Conservation (phyloP, 805 yeast genomes). For the Lachancea meyersii region DNA sequence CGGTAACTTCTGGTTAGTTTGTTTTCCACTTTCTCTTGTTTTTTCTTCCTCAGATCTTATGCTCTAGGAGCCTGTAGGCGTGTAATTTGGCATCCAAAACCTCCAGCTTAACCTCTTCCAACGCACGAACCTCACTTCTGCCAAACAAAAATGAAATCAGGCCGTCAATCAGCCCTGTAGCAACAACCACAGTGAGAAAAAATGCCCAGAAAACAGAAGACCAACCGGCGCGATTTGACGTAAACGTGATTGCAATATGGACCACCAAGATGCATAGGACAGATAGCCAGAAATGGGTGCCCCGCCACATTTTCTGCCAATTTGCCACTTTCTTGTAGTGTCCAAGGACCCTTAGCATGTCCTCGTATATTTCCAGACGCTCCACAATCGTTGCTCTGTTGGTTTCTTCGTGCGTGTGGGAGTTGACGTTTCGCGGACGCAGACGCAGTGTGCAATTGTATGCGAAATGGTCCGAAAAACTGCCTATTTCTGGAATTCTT, state of each 20-base stretch:
- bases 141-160: constrained; percentile 76
- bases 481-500: constrained; percentile 55
- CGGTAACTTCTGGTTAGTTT: no score
- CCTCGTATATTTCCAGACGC: constrained; percentile 36
- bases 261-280: constrained; percentile 47
- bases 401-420: constrained; percentile 4
- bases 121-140: constrained; percentile 68
- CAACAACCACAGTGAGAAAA: constrained; percentile 47
- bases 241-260: constrained; percentile 52
- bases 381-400: constrained; percentile 11
- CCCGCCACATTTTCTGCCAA: constrained; percentile 61
- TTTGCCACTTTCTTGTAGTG: constrained; percentile 48
- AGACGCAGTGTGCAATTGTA: constrained; percentile 44
- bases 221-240: constrained; percentile 50
- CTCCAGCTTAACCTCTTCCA: constrained; percentile 68
- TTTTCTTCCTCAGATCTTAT: constrained; percentile 1
- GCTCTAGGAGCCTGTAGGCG: constrained; percentile 10
- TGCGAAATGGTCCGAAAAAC: constrained; percentile 92
- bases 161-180: constrained; percentile 70
- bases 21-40: not conserved
- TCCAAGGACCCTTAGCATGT: constrained; percentile 42
- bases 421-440: constrained; percentile 14
- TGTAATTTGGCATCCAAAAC: constrained; percentile 38
- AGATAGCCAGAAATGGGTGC: constrained; percentile 55
- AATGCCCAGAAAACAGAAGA: constrained; percentile 60